Evolutionary conservation across 176 grass and related monocot genomes (phyloP).

Genomic region (Ananas comosus): DNA sequence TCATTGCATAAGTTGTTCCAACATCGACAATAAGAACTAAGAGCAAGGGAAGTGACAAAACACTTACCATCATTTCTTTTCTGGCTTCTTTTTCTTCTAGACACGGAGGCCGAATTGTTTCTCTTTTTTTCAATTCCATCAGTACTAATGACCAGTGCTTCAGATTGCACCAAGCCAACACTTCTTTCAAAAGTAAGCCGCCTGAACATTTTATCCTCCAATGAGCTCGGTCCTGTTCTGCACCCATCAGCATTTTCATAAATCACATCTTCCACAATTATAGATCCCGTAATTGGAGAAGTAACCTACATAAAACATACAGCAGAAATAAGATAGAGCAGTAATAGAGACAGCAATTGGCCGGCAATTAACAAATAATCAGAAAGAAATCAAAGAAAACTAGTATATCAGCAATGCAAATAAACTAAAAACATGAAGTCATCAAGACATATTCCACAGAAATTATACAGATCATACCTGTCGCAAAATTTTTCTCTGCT

Average conservation of each 20-base stretch:
- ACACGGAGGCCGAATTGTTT: conserved; percentile 30
- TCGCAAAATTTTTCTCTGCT: conserved; percentile 51
- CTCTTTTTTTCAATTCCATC: conserved; percentile 33
- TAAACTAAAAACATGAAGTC: background rate
- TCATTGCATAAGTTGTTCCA: background rate
- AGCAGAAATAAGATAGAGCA: conserved; percentile 18
- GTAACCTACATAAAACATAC: conserved; percentile 36
- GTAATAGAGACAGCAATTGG: background rate
- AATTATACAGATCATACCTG: conserved; percentile 34
- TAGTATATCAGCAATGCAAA: background rate
- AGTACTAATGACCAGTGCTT: conserved; percentile 50
- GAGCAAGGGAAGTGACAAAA: background rate
- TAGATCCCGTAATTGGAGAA: conserved; percentile 78
- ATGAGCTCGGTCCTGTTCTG: conserved; percentile 16
- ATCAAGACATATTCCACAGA: background rate
- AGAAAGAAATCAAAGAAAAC: background rate
- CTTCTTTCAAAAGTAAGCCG: conserved; percentile 88
- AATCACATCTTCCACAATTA: conserved; percentile 91
- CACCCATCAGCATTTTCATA: conserved; percentile 55
- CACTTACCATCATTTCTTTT: conserved; percentile 47
- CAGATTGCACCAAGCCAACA: conserved; percentile 87
- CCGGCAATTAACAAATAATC: background rate
- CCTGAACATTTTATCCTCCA: conserved; percentile 43
- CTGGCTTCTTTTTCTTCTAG: conserved; percentile 45
- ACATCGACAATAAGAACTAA: background rate